A percentile compares a stretch with the other conserved stretches of the same genome.
phyloP scores from a whole-genome alignment of 2,329 filamentous ascomycete species.

The Colletotrichum sp. region DNA sequence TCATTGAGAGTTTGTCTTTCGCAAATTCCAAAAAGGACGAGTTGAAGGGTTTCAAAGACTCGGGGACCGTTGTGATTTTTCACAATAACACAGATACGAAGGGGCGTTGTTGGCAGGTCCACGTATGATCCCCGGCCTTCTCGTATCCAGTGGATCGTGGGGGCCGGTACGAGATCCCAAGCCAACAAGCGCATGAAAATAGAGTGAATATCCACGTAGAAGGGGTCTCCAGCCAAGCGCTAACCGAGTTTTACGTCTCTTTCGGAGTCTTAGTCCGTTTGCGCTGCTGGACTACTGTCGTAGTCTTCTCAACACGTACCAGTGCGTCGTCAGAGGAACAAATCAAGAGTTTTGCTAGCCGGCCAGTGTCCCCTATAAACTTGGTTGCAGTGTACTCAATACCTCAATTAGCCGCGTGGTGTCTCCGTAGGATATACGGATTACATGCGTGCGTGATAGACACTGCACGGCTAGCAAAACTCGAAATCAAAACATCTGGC shows the following conservation, averaged over 20 bases:
- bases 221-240: not conserved
- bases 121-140: not conserved
- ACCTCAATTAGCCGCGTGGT: too few species aligned
- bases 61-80: rapidly evolving
- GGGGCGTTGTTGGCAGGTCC: not conserved
- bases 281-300: not conserved
- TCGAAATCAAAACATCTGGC: too few species aligned
- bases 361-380: too few species aligned
- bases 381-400: too few species aligned
- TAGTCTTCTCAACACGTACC: too few species aligned
- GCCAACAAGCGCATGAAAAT: not conserved
- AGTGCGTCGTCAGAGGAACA: not conserved
- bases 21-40: not conserved
- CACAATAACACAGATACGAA: not conserved
- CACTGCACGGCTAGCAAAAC: too few species aligned
- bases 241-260: not conserved
- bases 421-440: too few species aligned
- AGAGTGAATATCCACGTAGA: not conserved
- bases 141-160: not conserved
- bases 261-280: not conserved
- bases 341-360: not conserved
- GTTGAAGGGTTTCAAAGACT: not conserved
- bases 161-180: not conserved
- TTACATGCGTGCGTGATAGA: too few species aligned
- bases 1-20: not conserved